Conservation (phyloP, 2,329 filamentous ascomycete species). For the Colletotrichum lentis region DNA sequence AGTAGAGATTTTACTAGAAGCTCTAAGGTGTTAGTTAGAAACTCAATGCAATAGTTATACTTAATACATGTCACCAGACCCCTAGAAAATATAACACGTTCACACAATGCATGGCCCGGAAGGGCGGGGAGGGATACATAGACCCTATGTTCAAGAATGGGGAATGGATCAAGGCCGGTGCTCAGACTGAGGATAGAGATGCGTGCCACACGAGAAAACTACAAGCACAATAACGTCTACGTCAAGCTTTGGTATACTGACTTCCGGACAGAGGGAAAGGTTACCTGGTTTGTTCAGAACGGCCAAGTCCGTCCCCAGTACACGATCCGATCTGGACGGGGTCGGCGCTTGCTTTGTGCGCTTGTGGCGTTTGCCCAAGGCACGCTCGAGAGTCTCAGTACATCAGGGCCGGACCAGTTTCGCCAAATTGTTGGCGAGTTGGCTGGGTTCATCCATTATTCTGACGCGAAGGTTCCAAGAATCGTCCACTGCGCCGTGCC, state of each 20-base stretch:
- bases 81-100: too few relatives aligned
- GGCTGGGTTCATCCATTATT: too few relatives aligned
- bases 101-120: too few relatives aligned
- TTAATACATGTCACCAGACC: too few relatives aligned
- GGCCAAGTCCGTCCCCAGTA: not conserved
- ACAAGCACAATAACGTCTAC: not conserved
- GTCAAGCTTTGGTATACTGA: not conserved
- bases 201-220: not conserved
- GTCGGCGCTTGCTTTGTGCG: not conserved
- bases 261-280: not conserved
- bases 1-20: too few relatives aligned
- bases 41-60: too few relatives aligned
- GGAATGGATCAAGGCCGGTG: not conserved
- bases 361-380: conserved; percentile 13
- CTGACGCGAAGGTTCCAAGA: too few relatives aligned
- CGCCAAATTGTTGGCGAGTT: too few relatives aligned
- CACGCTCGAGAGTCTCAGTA: not conserved
- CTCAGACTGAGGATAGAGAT: not conserved
- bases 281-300: not conserved
- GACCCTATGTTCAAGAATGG: not conserved
- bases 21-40: too few relatives aligned
- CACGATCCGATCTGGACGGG: not conserved
- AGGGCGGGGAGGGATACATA: too few relatives aligned
- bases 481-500: too few relatives aligned
- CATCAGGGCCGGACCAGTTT: too few relatives aligned